Evolutionary conservation across 2,329 filamentous ascomycete genomes (phyloP).

Genomic region (Stagonosporopsis tanaceti): DNA sequence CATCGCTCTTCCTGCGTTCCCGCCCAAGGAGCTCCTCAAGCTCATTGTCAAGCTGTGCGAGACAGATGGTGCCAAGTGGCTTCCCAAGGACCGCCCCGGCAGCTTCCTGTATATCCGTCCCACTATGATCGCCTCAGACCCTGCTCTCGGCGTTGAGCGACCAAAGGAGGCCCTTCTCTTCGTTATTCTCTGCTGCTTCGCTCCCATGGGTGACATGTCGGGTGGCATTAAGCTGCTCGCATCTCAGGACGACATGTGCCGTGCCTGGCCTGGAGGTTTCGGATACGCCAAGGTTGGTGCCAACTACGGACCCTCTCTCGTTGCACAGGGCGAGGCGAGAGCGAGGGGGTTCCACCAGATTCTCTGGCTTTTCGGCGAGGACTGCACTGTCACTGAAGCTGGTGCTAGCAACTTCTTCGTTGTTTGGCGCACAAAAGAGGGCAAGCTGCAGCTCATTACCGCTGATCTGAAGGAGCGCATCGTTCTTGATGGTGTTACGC

Average conservation of each 20-base stretch:
- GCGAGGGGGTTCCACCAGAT: slow-evolving; percentile 83
- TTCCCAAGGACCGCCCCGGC: slow-evolving; percentile 73
- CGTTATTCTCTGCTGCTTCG: slow-evolving; percentile 68
- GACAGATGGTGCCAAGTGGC: slow-evolving; percentile 79
- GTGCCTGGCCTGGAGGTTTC: slow-evolving; percentile 93
- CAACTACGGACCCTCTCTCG: slow-evolving; percentile 87
- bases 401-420: slow-evolving; percentile 94
- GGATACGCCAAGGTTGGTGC: slow-evolving; percentile 92
- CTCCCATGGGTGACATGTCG: slow-evolving; percentile 51
- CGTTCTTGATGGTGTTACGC: slow-evolving; percentile 89
- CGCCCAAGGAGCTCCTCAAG: slow-evolving; percentile 74
- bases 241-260: slow-evolving; percentile 80
- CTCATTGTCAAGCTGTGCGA: slow-evolving; percentile 76
- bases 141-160: slow-evolving; percentile 80
- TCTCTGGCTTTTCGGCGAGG: slow-evolving; percentile 86
- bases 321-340: slow-evolving; percentile 79
- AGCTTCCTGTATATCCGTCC: slow-evolving; percentile 85
- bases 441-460: slow-evolving; percentile 75
- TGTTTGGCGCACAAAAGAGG: slow-evolving; percentile 74
- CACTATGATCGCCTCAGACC: slow-evolving; percentile 83
- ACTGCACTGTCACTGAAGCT: slow-evolving; percentile 85
- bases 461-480: slow-evolving; percentile 83
- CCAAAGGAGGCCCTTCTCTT: slow-evolving; percentile 89
- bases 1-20: slow-evolving; percentile 78
- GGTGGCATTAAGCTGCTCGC: slow-evolving; percentile 74